Percentiles rank a stretch among this genome's conserved stretches.
Conservation (phyloP, 495 filamentous ascomycete species). For the Chlorociboria aeruginascens region DNA sequence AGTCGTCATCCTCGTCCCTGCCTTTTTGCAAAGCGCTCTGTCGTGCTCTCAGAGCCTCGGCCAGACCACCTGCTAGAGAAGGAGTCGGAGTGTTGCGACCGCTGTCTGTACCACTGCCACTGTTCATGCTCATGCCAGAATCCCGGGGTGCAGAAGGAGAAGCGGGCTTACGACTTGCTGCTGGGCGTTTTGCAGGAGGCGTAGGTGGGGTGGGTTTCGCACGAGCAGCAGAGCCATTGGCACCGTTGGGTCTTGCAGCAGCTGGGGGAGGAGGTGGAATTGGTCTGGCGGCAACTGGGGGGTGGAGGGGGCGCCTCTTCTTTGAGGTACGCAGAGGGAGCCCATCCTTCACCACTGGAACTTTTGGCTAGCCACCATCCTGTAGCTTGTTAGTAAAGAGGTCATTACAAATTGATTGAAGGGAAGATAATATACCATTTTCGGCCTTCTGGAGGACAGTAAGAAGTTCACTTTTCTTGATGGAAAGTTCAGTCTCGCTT, state of each 20-base stretch:
- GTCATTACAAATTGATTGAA: not conserved
- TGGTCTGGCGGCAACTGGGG: conserved; percentile 31
- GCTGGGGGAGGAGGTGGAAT: conserved; percentile 43
- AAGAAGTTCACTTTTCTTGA: conserved; percentile 67
- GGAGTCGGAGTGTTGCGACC: conserved; percentile 53
- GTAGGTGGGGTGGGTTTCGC: conserved; percentile 64
- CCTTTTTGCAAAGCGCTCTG: conserved; percentile 49
- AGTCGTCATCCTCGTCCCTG: conserved; percentile 63
- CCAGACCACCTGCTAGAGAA: conserved; percentile 73
- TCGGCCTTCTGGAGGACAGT: conserved; percentile 78
- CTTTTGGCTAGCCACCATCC: conserved; percentile 93
- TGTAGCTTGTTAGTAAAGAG: conserved; percentile 28
- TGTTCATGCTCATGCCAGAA: conserved; percentile 61
- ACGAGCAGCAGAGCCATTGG: conserved; percentile 37
- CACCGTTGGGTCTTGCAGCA: conserved; percentile 34
- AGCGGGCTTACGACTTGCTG: conserved; percentile 51
- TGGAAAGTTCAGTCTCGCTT: conserved; percentile 64
- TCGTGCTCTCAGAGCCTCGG: conserved; percentile 60
- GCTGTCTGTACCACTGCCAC: conserved; percentile 54
- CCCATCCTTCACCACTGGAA: conserved; percentile 67
- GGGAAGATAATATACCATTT: conserved; percentile 55
- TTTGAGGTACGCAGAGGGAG: conserved; percentile 84
- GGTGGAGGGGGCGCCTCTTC: conserved; percentile 55
- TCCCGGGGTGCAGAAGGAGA: conserved; percentile 53
- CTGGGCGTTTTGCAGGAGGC: conserved; percentile 81